Evolutionary conservation across 2,329 filamentous ascomycete genomes (phyloP).

Genomic region (Apiospora sp.): DNA sequence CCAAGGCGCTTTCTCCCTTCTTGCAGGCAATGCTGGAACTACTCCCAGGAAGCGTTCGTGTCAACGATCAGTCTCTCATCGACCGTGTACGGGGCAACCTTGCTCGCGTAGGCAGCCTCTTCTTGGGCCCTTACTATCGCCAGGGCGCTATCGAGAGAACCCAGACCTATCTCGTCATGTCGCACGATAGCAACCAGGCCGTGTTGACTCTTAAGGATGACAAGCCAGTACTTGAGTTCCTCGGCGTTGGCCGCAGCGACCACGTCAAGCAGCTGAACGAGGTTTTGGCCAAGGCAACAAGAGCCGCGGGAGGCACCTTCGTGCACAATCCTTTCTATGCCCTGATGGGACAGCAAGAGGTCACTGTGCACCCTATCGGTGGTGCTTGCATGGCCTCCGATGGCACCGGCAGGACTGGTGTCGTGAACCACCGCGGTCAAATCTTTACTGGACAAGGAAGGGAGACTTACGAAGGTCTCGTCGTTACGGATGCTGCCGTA

Average conservation of each 20-base stretch:
- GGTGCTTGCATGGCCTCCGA: conserved; percentile 70
- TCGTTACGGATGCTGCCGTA: conserved; percentile 68
- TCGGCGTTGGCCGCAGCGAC: conserved; percentile 63
- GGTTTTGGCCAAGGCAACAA: conserved; percentile 61
- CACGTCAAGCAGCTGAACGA: conserved; percentile 62
- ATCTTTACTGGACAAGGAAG: conserved; percentile 61
- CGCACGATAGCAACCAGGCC: conserved; percentile 70
- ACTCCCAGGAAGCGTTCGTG: conserved; percentile 55
- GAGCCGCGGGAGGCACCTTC: conserved; percentile 66
- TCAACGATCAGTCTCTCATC: conserved; percentile 47
- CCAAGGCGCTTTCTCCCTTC: conserved; percentile 61
- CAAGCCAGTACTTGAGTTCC: conserved; percentile 65
- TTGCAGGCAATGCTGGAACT: conserved; percentile 65
- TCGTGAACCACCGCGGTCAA: conserved; percentile 67
- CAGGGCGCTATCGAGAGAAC: conserved; percentile 66
- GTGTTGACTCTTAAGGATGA: conserved; percentile 66
- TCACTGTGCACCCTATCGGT: conserved; percentile 73
- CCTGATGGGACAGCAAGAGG: conserved; percentile 62
- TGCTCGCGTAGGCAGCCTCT: conserved; percentile 58
- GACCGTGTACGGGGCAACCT: conserved; percentile 55
- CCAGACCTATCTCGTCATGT: conserved; percentile 72
- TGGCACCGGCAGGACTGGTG: conserved; percentile 63
- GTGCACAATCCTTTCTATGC: conserved; percentile 66
- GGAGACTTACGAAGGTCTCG: conserved; percentile 63
- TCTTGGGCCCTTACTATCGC: conserved; percentile 65